Evolutionary conservation across 2,329 filamentous ascomycete genomes (phyloP), one percentile per base, ranked within the genome.

Genomic region (Paecilomyces sp.): DNA sequence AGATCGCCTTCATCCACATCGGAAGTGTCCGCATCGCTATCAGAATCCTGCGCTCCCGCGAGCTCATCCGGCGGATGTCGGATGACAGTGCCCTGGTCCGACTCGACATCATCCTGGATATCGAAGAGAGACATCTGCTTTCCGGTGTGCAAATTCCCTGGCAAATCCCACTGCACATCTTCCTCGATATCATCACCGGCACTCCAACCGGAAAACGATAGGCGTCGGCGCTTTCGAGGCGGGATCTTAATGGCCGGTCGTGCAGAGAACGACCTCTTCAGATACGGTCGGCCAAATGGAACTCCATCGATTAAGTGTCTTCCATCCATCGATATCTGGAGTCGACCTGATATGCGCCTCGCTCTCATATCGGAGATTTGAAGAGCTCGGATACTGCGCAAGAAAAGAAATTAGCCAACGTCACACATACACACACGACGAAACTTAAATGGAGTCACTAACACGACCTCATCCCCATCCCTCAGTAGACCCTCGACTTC

Each of bases 381-480:
- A 41, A 97, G 83, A 11, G 91, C 87, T 56, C 91, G 88, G 64
- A 97, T 92, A 56, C 89, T 92, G 63, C 24, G 52, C 13, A 11
- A 9, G 55, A 54, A 33, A 60, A 52, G 56, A 61, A 18, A 57
- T 60, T 54, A 41, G 22, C 12, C 22, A 53, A n/a, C 15, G 9
- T 18, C 59, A 50, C 56, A 15, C 9, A 9, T 33, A 33, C 31
- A 12, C 25, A 56, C 31, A 18, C 56, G 24, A 53, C 57, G 57
- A 57, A 57, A 55, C 15, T 31, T 58, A 57, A n/a, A 47, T 55
- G 18, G 25, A 33, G 12, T 36, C 47, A 80, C 87, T 67, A 78
- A 92, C 89, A 89, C 80, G 59, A 97, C 84, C 72, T 92, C 85
- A 68, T 97, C 92, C 58, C 94, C 91, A 57, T 93, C 88, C 65